These are phyloP conservation scores for Climacium dendroides DNA, from an alignment of 225 moss, liverwort and hornwort genomes.

Conservation along the genomic window DNA sequence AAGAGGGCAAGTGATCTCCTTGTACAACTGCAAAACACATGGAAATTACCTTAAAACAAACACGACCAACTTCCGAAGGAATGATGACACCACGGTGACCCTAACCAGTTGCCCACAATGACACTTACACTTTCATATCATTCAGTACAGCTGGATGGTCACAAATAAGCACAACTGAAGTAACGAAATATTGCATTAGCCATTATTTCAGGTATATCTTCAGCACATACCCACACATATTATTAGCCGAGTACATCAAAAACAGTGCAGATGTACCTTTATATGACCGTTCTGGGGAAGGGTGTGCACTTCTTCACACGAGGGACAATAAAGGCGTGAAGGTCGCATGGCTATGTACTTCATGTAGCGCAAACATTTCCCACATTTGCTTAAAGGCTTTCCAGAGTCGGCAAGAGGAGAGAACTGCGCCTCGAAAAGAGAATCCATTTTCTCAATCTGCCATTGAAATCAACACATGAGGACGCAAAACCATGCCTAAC, in stretches of 20 bases:
- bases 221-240: neutral
- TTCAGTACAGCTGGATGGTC: neutral
- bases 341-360: slow-evolving; percentile 99
- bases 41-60: neutral
- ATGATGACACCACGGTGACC: neutral
- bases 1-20: slow-evolving; percentile 88
- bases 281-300: slow-evolving; percentile 95
- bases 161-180: neutral
- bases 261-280: slow-evolving; percentile 41
- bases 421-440: slow-evolving; percentile 90
- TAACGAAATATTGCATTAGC: neutral
- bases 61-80: neutral
- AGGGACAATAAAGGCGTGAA: slow-evolving; percentile 83
- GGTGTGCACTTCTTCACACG: slow-evolving; percentile 93
- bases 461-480: neutral
- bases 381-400: slow-evolving; percentile 89
- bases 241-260: neutral
- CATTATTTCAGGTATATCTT: neutral
- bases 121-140: neutral
- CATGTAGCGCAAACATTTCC: slow-evolving; percentile 94
- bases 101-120: neutral
- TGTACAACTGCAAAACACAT: slow-evolving; percentile 68
- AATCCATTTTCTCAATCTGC: slow-evolving; percentile 88
- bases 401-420: slow-evolving; percentile 95
- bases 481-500: neutral